Percentiles rank a stretch among this genome's conserved stretches.
Conservation (phyloP, 306 rosid species). For the Argentina anserina region DNA sequence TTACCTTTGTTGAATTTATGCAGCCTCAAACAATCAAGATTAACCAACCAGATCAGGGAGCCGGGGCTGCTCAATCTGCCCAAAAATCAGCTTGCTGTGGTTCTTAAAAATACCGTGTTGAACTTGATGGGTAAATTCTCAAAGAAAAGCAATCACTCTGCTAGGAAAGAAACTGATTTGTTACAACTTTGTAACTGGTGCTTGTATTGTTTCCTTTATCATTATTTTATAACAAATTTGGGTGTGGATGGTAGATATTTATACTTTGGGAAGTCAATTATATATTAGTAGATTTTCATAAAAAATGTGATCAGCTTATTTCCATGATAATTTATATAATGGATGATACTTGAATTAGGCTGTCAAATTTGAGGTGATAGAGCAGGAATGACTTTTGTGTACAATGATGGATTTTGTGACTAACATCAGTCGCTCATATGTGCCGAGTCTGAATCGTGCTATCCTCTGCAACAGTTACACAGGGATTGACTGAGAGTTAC, state of each 20-base stretch:
- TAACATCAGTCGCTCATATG: not conserved
- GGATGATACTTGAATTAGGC: not conserved
- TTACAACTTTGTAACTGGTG: slow-evolving; percentile 44
- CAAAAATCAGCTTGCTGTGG: slow-evolving; percentile 92
- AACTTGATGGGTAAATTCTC: slow-evolving; percentile 28
- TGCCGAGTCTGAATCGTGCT: not conserved
- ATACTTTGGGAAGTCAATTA: slow-evolving; percentile 40
- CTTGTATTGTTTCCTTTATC: slow-evolving; percentile 38
- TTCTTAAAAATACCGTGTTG: slow-evolving; percentile 34
- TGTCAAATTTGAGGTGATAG: not conserved
- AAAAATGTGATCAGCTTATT: not conserved
- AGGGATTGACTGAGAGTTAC: not conserved
- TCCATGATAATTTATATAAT: not conserved
- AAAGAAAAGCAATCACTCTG: slow-evolving; percentile 32
- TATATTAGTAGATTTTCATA: slow-evolving; percentile 38
- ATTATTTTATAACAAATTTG: slow-evolving; percentile 40
- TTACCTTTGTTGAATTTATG: slow-evolving; percentile 28
- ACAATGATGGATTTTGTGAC: not conserved
- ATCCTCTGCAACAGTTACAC: not conserved
- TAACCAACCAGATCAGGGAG: slow-evolving; percentile 78
- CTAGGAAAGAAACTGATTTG: slow-evolving; percentile 50
- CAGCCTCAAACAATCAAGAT: slow-evolving; percentile 90
- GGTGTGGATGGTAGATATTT: slow-evolving; percentile 63
- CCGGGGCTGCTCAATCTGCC: slow-evolving; percentile 62
- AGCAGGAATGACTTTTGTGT: not conserved